Evolutionary conservation across 257 asterid species (phyloP).

Genomic region (Nicotiana sylvestris): DNA sequence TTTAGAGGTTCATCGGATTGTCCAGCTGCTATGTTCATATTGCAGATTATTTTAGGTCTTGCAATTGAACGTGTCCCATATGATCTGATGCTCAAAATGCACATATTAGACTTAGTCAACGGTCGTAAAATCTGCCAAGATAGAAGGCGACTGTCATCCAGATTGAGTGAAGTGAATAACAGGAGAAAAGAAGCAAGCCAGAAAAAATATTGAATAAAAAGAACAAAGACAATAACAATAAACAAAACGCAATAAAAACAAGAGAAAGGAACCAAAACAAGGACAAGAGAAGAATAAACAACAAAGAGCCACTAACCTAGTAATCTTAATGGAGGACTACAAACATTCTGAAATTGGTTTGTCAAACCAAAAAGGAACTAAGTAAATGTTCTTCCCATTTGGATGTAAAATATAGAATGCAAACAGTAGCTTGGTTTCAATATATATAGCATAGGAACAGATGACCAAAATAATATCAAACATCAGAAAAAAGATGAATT

Average conservation of each 20-base stretch:
- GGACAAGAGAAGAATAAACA: not conserved
- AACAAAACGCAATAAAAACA: not conserved
- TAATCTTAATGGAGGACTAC: not conserved
- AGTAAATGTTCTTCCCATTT: not conserved
- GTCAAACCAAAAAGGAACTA: not conserved
- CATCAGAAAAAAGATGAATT: no score
- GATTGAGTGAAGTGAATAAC: not conserved
- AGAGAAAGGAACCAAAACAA: not conserved
- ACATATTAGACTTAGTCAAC: conserved; percentile 24
- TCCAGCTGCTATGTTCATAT: conserved; percentile 63
- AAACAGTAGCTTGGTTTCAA: not conserved
- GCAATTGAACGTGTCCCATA: conserved; percentile 20
- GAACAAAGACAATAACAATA: not conserved
- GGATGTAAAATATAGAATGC: not conserved
- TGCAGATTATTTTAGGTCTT: conserved; percentile 31
- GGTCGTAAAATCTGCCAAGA: conserved; percentile 38
- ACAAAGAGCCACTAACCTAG: not conserved
- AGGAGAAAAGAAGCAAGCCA: not conserved
- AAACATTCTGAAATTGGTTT: not conserved
- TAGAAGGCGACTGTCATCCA: conserved; percentile 7
- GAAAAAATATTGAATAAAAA: not conserved
- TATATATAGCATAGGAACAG: not conserved
- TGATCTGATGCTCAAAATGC: conserved; percentile 32
- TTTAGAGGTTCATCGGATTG: conserved; percentile 49
- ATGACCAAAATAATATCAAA: no score